A percentile compares a stretch with the other conserved stretches of the same genome.
phyloP scores from a whole-genome alignment of 345 rosid genomes.

The Gossypium herbaceum region DNA sequence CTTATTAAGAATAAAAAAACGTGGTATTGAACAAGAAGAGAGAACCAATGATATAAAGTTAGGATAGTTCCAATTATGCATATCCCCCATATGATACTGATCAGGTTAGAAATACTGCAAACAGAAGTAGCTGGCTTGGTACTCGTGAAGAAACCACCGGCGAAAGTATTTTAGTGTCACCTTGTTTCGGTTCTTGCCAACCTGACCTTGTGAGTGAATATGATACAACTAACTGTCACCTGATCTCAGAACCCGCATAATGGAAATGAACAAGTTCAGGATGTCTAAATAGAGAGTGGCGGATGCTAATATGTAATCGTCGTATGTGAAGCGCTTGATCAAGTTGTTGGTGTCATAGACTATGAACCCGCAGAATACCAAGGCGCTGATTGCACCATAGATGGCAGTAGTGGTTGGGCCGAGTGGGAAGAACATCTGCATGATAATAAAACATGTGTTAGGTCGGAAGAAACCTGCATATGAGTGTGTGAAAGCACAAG shows the following conservation, averaged over 20 bases:
- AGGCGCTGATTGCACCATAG: constrained; percentile 75
- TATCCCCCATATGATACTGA: background rate
- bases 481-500: background rate
- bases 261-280: constrained; percentile 81
- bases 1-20: background rate
- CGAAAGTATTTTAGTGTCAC: background rate
- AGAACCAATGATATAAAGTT: background rate
- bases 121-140: background rate
- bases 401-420: constrained; percentile 77
- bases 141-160: too few relatives aligned
- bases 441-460: background rate
- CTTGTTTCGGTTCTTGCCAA: background rate
- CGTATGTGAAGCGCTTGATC: constrained; percentile 90
- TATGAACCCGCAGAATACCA: constrained; percentile 85
- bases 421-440: constrained; percentile 83
- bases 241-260: constrained; percentile 68
- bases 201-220: background rate
- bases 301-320: constrained; percentile 87
- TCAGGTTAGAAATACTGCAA: background rate
- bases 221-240: constrained; percentile 40
- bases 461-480: background rate
- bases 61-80: background rate
- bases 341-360: constrained; percentile 86
- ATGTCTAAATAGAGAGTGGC: constrained; percentile 83
- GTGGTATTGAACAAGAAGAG: background rate